Base-by-base conservation (phyloP, 148 eudicot genomes). In the Hydrangea macrophylla region DNA sequence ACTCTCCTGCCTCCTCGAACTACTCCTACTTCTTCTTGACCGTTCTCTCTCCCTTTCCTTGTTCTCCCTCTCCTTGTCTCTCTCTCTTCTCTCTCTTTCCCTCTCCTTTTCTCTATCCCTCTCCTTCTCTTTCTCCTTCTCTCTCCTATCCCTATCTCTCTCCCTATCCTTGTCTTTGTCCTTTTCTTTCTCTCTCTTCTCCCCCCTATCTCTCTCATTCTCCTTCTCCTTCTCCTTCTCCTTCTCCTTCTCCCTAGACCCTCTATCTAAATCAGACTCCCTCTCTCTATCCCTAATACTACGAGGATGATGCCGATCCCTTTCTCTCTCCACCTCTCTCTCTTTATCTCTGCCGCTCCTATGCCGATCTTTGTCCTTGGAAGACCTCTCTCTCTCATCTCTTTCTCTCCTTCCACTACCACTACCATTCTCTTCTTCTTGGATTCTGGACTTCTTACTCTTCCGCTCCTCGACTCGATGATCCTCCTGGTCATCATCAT, bases 381-480 rank as follows among this genome's bases (percentile, higher is more conserved):
- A 50, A 11, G 72, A 44, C 44, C 67, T 26, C 37, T 58, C 73
- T 15, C 66, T 69, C 12, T 68, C 73, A 36, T 72, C 71, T 27
- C 77, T 67, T 2, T 80, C 81, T 60, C 82, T 58, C 70, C 57
- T 60, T 25, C 53, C 48, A 1, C 78, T 67, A 61, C 82, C 55
- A 67, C 57, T 60, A 24, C 53, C 48, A 1, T 75, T 67, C 57
- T 73, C 69, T 12, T 76, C 82, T 5, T 80, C 80, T 8, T 80
- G 76, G 72, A 68, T 69, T 44, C 84, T 76, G 26, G 86, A 71
- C 62, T 77, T 79, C 77, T 75, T 83, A 28, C 76, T 75, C 70
- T 45, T 68, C 58, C 69, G 73, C 30, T 75, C 75, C 22, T 69
- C 53, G 6, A 18, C 53, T 48, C 53, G 53, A 48, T 48, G 78